These are phyloP conservation scores for Hanseniaspora mollemarum DNA, from an alignment of 805 yeast genomes.

Conservation along the genomic window DNA sequence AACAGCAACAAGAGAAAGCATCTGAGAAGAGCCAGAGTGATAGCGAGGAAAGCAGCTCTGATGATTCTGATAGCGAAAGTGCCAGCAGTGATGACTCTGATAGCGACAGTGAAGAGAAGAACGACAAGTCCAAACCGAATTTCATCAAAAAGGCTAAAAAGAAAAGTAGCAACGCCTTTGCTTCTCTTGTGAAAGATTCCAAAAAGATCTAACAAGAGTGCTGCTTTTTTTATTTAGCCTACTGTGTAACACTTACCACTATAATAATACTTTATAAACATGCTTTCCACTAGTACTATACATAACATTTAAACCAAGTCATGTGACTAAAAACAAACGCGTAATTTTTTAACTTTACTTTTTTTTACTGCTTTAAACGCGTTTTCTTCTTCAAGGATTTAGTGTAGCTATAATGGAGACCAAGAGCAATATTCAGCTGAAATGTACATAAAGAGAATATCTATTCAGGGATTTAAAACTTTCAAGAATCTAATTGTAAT, in stretches of 20 bases:
- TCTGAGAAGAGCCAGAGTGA: too few relatives aligned
- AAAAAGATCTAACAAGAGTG: slow-evolving; percentile 20
- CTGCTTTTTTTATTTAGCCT: not conserved
- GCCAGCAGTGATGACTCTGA: slow-evolving; percentile 18
- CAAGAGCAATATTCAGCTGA: too few relatives aligned
- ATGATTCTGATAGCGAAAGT: not conserved
- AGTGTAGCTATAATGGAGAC: too few relatives aligned
- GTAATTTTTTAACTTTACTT: not conserved
- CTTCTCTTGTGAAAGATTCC: slow-evolving; percentile 39
- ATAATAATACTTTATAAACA: too few relatives aligned
- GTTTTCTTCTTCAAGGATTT: not conserved
- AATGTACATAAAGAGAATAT: slow-evolving; percentile 42
- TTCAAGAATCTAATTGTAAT: slow-evolving; percentile 73
- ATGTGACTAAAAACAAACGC: not conserved
- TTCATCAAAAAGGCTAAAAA: slow-evolving; percentile 34
- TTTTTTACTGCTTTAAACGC: not conserved
- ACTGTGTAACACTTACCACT: not conserved
- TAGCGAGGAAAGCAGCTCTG: not conserved
- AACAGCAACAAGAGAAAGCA: not conserved
- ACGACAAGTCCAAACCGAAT: slow-evolving; percentile 21
- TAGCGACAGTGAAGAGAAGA: slow-evolving; percentile 13
- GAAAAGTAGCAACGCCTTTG: slow-evolving; percentile 37
- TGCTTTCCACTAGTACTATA: too few relatives aligned
- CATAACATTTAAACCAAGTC: too few relatives aligned
- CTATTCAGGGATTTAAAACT: slow-evolving; percentile 87